Evolutionary conservation across 495 filamentous ascomycete genomes (phyloP).

Genomic region (Neurospora sp.): DNA sequence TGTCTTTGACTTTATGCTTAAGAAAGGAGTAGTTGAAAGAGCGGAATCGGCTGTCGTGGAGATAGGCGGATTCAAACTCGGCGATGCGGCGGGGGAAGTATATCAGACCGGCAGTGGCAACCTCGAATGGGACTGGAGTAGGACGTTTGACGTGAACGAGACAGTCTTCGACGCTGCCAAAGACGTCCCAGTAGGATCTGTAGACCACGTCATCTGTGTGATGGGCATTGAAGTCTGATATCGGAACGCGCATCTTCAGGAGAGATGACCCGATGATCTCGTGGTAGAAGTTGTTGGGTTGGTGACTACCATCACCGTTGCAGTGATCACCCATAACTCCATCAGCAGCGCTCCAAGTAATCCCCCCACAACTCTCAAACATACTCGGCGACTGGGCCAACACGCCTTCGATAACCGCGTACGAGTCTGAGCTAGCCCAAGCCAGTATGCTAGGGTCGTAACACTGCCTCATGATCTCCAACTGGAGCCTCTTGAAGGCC

Average conservation of each 20-base stretch:
- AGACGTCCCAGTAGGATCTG: not conserved
- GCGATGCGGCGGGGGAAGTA: constrained; percentile 1
- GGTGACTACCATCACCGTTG: not conserved
- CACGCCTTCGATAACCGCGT: constrained; percentile 2
- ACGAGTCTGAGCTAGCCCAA: constrained; percentile 7
- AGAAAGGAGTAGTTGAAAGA: constrained; percentile 6
- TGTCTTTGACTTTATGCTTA: not conserved
- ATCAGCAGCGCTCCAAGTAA: not conserved
- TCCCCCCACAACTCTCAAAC: constrained; percentile 5
- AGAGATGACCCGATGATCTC: constrained; percentile 5
- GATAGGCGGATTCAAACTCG: not conserved
- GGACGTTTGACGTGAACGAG: not conserved
- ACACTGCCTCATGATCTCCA: constrained; percentile 9
- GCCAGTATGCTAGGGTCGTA: constrained; percentile 9
- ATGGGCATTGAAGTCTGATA: not conserved
- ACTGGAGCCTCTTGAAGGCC: constrained; percentile 13
- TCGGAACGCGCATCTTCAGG: not conserved
- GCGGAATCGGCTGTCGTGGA: not conserved
- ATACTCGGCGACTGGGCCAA: constrained; percentile 3
- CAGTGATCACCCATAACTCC: not conserved
- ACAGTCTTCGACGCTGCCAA: not conserved
- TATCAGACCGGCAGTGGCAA: not conserved
- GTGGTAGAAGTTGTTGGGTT: not conserved
- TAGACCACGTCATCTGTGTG: not conserved
- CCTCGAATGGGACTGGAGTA: not conserved